Percentiles rank a stretch among this genome's conserved stretches.
These are phyloP conservation scores for Hypholoma fasciculare DNA, from an alignment of 768 basidiomycete genomes.

Conservation along the genomic window DNA sequence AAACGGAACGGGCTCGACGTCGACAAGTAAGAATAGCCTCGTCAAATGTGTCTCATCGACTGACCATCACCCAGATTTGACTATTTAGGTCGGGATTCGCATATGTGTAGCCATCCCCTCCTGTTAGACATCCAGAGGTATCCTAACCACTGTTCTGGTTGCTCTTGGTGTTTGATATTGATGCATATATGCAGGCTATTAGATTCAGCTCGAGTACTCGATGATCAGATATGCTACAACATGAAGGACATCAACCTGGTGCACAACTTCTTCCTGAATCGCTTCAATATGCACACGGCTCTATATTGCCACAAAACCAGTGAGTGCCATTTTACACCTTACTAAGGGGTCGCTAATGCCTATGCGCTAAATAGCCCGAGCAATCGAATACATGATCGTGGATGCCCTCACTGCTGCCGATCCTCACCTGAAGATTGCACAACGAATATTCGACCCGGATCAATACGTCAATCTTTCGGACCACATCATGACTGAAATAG, in stretches of 20 bases:
- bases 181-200: constrained; percentile 39
- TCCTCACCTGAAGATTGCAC: constrained; percentile 57
- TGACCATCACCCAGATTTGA: constrained; percentile 56
- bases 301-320: constrained; percentile 43
- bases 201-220: constrained; percentile 70
- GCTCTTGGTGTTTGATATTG: neutral
- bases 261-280: constrained; percentile 67
- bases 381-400: constrained; percentile 80
- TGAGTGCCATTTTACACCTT: neutral
- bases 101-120: constrained; percentile 63
- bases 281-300: constrained; percentile 75
- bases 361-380: constrained; percentile 48
- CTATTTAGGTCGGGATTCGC: constrained; percentile 74
- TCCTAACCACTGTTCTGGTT: too few species aligned
- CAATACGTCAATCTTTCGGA: constrained; percentile 69
- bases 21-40: constrained; percentile 57
- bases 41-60: neutral
- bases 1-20: constrained; percentile 81
- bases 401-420: constrained; percentile 74
- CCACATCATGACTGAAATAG: constrained; percentile 58
- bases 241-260: constrained; percentile 79
- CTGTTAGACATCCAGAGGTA: constrained; percentile 42
- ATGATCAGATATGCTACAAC: constrained; percentile 74
- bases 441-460: constrained; percentile 55
- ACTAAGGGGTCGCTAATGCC: neutral